Evolutionary conservation across 148 eudicot species (phyloP).

Genomic region (Persicaria maculosa): DNA sequence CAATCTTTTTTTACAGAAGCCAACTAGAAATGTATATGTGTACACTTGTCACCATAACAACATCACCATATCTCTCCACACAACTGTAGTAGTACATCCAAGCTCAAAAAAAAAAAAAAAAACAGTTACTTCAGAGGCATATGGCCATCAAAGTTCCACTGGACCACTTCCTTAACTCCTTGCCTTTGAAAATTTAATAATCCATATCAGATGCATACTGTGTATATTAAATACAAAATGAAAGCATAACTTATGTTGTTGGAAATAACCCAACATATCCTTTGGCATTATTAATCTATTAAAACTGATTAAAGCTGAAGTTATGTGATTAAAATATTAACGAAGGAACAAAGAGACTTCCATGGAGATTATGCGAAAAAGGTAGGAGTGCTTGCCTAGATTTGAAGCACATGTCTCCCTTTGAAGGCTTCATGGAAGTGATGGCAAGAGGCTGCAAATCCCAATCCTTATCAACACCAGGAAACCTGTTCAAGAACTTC

Average conservation of each 20-base stretch:
- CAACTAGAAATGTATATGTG: no score
- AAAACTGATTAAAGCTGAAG: not conserved
- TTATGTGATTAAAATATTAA: not conserved
- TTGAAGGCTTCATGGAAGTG: slow-evolving; percentile 37
- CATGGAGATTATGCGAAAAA: slow-evolving; percentile 14
- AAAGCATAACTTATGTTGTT: not conserved
- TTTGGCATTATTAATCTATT: not conserved
- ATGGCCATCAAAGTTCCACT: not conserved
- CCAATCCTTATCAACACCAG: slow-evolving; percentile 59
- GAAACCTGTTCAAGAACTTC: slow-evolving; percentile 53
- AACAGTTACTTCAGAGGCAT: not conserved
- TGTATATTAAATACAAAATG: slow-evolving; percentile 3
- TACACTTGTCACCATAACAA: no score
- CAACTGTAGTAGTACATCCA: not conserved
- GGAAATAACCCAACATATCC: slow-evolving; percentile 7
- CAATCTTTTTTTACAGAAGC: not conserved
- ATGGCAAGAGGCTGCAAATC: slow-evolving; percentile 63
- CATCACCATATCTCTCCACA: not conserved
- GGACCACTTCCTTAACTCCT: slow-evolving; percentile 3
- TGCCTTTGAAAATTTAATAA: slow-evolving; percentile 1
- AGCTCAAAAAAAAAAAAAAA: not conserved
- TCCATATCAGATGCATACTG: slow-evolving; percentile 1
- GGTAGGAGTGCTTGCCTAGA: slow-evolving; percentile 34
- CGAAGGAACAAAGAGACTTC: not conserved
- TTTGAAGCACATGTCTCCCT: slow-evolving; percentile 42